Evolutionary conservation across 768 basidiomycete species (phyloP), one percentile per base, ranked within the genome.

Genomic region (Chlorophyllum brunneum): DNA sequence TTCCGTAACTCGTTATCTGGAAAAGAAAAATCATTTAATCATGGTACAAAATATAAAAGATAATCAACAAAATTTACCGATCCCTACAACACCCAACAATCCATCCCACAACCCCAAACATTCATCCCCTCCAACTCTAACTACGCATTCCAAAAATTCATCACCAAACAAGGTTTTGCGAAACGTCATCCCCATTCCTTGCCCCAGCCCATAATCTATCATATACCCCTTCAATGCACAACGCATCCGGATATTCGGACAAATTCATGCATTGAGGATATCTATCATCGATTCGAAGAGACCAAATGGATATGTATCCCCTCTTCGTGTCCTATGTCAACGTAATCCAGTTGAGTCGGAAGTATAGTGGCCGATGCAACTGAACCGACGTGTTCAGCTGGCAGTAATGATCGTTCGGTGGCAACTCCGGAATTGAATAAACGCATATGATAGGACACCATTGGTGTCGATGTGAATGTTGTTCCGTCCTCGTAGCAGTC

Each of bases 261-360:
- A 22, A 89, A 85, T 56, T 89, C 11, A 81, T 61, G 62, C 90
- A 95, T 6, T 63, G 63, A 0, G 88, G 86, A 38, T 75, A 70
- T 34, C 79, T 81, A 54, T 81, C 83, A 2, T 68, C 70, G 0
- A 76, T 74, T 2, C 73, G 71, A 8, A 81, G 56, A 20, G 69
- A 59, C 94, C 97, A 99, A n/a, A 95, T 72, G 1, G 85, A 86
- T 56, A 98, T 75, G 61, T 78, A 85, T 0, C 95, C 95, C n/a
- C 34, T 88, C 93, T 66, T 98, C 95, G 60, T 99, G 95, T 0
- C 89, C 93, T 29, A 99, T 71, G 60, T 86, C 97, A 31, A 91
- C 86, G 24, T 73, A 67, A 2, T 79, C 74, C 0, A 85, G 84
- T 16, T 80, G 73, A 1, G 83, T 79, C 0, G 89, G 85, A 5